Evolutionary conservation across 2,329 filamentous ascomycete genomes (phyloP).

Genomic region (Fusarium virguliforme): DNA sequence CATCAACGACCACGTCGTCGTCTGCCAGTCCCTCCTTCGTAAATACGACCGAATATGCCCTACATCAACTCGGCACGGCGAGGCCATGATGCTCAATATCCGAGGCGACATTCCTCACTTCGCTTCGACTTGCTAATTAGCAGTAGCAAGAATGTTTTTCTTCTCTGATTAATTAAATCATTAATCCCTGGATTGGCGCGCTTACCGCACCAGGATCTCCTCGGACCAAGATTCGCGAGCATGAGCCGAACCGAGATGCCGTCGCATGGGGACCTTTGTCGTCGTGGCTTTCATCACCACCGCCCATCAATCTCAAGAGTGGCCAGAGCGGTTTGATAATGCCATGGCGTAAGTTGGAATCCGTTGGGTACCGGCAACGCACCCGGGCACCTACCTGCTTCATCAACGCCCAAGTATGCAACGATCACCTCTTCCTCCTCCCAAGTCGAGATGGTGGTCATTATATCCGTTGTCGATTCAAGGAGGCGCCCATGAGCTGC

Average conservation of each 20-base stretch:
- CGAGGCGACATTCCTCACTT: constrained; percentile 3
- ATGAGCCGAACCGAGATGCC: constrained; percentile 10
- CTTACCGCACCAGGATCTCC: constrained; percentile 4
- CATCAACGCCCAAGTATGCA: neutral
- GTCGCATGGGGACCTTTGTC: no score
- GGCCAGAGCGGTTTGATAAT: constrained; percentile 1
- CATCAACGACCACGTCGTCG: neutral
- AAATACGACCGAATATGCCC: constrained; percentile 2
- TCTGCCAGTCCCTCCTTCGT: constrained; percentile 6
- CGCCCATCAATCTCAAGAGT: neutral
- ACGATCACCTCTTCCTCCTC: neutral
- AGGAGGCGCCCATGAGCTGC: neutral
- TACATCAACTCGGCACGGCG: constrained; percentile 2
- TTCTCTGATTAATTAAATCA: constrained; percentile 5
- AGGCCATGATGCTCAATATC: constrained; percentile 3
- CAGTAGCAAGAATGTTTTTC: neutral
- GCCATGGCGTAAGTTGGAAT: constrained; percentile 5
- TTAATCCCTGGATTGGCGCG: constrained; percentile 1
- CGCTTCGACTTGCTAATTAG: neutral
- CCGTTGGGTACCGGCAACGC: neutral
- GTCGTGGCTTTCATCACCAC: constrained; percentile 10
- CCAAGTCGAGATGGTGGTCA: neutral
- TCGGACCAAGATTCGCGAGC: constrained; percentile 11
- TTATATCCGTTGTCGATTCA: constrained; percentile 5
- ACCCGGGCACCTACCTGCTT: neutral